Base-by-base conservation (phyloP, 177 flowering plant species). In the Vitis hybrid region DNA sequence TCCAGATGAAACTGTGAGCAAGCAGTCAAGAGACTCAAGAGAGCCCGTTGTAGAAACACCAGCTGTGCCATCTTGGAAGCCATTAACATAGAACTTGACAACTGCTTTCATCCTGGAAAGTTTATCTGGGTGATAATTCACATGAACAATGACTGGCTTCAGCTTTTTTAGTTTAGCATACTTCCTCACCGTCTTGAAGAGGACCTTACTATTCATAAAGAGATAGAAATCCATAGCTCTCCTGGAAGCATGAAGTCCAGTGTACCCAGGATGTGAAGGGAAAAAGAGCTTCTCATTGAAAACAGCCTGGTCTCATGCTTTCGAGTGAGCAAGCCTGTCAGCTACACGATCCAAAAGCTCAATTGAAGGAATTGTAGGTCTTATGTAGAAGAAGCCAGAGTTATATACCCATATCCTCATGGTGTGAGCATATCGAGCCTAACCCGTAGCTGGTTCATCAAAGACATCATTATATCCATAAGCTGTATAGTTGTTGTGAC, bases 381-480 rank as follows among this genome's bases (percentile, higher is more conserved):
- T 82, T 10, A 94, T 85, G 65, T 83, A 92, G 64, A 94, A 94
- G 82, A 92, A 94, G 21, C 98, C 98, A 51, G 97, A 94, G 70
- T 94, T 94, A 71, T 70, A 94, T 15, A 90, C 97, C 97, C 98
- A 94, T 60, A 92, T 91, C 66, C 98, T 78, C 90, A 92, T 92
- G 8, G 98, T 92, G 71, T 92, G 94, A 19, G 97, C 94, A 83
- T 85, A 92, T 17, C 94, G 84, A 56, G 97, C 90, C 97, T 94
- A 94, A 56, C 97, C 97, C 97, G 92, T 94, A 0, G 80, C 62
- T 72, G 97, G 94, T 64, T 94, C 97, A 74, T 94, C 92, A 70
- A 82, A 92, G 30, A 91, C 93, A 71, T 92, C 94, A 66, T 92
- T 75, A 65, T 67, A 94, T 50, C 98, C 97, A 77, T 92, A 94